A percentile compares a stretch with the other conserved stretches of the same genome.
These are phyloP conservation scores for Penicillium odoratum DNA, from an alignment of 495 filamentous ascomycete genomes.

Conservation along the genomic window DNA sequence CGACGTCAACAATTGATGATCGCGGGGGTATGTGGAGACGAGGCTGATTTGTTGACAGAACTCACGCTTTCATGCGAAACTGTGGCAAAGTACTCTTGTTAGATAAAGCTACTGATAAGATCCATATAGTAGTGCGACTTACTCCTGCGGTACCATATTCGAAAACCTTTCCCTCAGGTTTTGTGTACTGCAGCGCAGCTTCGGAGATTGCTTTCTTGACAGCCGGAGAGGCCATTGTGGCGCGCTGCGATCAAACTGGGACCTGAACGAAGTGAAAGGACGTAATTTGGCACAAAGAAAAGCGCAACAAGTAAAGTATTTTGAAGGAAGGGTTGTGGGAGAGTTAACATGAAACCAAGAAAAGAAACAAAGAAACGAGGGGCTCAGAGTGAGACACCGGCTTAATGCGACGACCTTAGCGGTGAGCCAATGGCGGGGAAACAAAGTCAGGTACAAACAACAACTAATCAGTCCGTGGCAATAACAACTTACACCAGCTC, in stretches of 20 bases:
- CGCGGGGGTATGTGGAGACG: constrained; percentile 33
- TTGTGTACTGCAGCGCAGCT: constrained; percentile 54
- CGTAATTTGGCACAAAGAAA: constrained; percentile 2
- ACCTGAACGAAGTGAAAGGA: constrained; percentile 9
- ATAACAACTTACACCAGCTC: not conserved
- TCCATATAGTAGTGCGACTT: constrained; percentile 33
- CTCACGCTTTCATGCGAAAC: constrained; percentile 82
- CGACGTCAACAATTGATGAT: constrained; percentile 33
- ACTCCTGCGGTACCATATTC: constrained; percentile 94
- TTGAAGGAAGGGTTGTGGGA: constrained; percentile 8
- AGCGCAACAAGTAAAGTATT: constrained; percentile 2
- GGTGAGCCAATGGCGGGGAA: constrained; percentile 34
- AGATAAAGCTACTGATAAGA: constrained; percentile 18
- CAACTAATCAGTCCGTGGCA: not conserved
- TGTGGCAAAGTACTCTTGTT: constrained; percentile 30
- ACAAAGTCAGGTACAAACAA: not conserved
- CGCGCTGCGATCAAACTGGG: constrained; percentile 19
- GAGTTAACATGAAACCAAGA: constrained; percentile 26
- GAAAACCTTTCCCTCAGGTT: constrained; percentile 70
- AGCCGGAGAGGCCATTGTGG: constrained; percentile 48
- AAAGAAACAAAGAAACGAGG: constrained; percentile 32
- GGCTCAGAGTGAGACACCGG: constrained; percentile 29
- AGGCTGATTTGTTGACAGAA: constrained; percentile 34
- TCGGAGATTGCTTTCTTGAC: constrained; percentile 46
- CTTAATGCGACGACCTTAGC: constrained; percentile 33